Percentiles rank a stretch among this genome's conserved stretches.
Conservation (phyloP, 495 filamentous ascomycete genomes). For the Hypoxylon fragiforme region DNA sequence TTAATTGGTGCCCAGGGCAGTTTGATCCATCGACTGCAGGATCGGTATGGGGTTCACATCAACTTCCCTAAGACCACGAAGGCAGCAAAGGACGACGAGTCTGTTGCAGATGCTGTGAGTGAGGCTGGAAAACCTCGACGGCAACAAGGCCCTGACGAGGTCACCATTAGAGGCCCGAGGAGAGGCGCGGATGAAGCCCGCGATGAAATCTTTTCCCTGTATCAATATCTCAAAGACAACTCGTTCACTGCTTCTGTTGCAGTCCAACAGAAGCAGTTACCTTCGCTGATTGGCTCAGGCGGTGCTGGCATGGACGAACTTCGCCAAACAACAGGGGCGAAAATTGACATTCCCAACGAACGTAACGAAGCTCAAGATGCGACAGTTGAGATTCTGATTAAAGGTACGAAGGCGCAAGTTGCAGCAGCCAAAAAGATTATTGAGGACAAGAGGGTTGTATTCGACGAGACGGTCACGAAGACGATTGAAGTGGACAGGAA, state of each 20-base stretch:
- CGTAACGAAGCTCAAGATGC: constrained; percentile 60
- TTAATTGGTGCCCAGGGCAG: constrained; percentile 87
- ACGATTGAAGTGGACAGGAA: constrained; percentile 88
- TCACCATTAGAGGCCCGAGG: constrained; percentile 85
- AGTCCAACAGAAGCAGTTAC: constrained; percentile 84
- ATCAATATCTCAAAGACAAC: constrained; percentile 86
- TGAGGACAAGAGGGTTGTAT: constrained; percentile 77
- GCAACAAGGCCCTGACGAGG: constrained; percentile 84
- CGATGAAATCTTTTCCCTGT: constrained; percentile 81
- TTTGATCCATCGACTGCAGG: constrained; percentile 90
- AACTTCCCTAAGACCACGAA: constrained; percentile 83
- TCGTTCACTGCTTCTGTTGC: constrained; percentile 76
- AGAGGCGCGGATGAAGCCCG: constrained; percentile 88
- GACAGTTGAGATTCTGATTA: constrained; percentile 80
- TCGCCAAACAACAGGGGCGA: constrained; percentile 76
- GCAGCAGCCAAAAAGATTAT: constrained; percentile 85
- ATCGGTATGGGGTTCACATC: constrained; percentile 87
- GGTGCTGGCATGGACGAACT: constrained; percentile 89
- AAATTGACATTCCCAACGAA: constrained; percentile 83
- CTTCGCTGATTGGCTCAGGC: constrained; percentile 85
- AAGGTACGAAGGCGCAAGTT: constrained; percentile 88
- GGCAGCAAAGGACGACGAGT: constrained; percentile 66
- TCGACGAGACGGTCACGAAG: constrained; percentile 82
- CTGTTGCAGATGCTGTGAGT: constrained; percentile 67
- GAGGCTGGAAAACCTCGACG: constrained; percentile 70